Evolutionary conservation across 495 filamentous ascomycete genomes (phyloP).

Genomic region (Pyrenula massariospora): DNA sequence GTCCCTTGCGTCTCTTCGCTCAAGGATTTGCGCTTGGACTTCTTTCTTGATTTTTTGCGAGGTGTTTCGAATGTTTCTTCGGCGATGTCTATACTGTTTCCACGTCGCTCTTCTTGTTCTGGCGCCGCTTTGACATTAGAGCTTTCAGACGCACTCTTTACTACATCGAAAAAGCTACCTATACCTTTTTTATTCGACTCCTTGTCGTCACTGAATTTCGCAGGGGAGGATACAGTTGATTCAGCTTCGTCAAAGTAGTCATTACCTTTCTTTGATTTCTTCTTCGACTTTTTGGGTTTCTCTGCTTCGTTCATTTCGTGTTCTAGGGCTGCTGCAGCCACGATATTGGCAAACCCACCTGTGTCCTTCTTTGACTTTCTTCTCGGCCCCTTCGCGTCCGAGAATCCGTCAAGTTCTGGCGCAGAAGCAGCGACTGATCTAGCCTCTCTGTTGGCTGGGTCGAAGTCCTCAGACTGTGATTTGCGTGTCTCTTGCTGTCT

Average conservation of each 20-base stretch:
- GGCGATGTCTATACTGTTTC: neutral
- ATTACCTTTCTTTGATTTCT: constrained; percentile 11
- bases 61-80: neutral
- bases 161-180: neutral
- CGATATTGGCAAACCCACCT: constrained; percentile 12
- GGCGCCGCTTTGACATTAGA: neutral
- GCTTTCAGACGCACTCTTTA: neutral
- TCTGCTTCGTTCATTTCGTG: constrained; percentile 5
- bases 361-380: constrained; percentile 1
- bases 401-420: neutral
- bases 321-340: constrained; percentile 12
- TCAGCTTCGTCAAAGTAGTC: constrained; percentile 8
- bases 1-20: neutral
- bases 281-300: constrained; percentile 4
- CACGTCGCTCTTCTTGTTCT: neutral
- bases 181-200: constrained; percentile 13
- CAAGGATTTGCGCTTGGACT: neutral
- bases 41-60: neutral
- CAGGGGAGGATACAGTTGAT: neutral
- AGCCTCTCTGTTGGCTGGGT: neutral
- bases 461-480: neutral
- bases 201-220: constrained; percentile 1
- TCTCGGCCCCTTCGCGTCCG: neutral
- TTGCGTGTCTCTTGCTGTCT: neutral
- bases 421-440: neutral